phyloP scores from a whole-genome alignment of 768 basidiomycete species.

The Fomitopsis pulvina region DNA sequence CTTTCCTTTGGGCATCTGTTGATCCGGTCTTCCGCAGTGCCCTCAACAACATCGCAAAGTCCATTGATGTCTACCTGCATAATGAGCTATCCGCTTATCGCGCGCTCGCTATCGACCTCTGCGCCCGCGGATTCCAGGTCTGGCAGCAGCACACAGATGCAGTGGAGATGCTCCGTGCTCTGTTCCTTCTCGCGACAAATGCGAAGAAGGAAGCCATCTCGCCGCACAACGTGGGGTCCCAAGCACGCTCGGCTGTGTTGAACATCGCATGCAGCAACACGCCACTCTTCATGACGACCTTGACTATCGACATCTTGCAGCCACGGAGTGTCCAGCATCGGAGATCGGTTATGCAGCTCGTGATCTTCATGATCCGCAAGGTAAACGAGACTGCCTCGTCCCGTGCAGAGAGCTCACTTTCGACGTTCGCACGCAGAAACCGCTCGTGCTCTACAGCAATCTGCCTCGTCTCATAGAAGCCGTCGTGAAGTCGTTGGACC shows the following conservation, averaged over 20 bases:
- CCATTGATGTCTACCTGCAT: conserved; percentile 70
- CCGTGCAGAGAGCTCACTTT: not conserved
- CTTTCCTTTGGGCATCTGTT: not conserved
- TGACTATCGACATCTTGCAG: conserved; percentile 83
- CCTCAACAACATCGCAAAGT: conserved; percentile 80
- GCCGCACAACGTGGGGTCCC: conserved; percentile 61
- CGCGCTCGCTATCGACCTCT: conserved; percentile 80
- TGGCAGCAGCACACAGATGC: conserved; percentile 95
- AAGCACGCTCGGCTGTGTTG: conserved; percentile 78
- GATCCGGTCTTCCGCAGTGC: conserved; percentile 37
- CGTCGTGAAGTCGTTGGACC: conserved; percentile 94
- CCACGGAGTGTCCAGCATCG: conserved; percentile 70
- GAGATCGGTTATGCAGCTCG: conserved; percentile 85
- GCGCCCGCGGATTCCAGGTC: conserved; percentile 84
- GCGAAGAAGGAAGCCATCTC: conserved; percentile 63
- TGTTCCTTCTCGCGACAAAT: conserved; percentile 77
- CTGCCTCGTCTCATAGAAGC: conserved; percentile 87
- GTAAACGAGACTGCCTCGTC: conserved; percentile 27
- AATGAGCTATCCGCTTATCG: conserved; percentile 63
- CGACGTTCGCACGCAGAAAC: conserved; percentile 66
- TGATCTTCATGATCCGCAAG: conserved; percentile 92
- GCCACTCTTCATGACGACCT: conserved; percentile 88
- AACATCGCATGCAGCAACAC: conserved; percentile 82
- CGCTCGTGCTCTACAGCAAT: conserved; percentile 76
- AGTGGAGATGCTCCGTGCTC: conserved; percentile 76